Base-by-base conservation (phyloP, 306 rosid genomes). In the Quercus bicolor region DNA sequence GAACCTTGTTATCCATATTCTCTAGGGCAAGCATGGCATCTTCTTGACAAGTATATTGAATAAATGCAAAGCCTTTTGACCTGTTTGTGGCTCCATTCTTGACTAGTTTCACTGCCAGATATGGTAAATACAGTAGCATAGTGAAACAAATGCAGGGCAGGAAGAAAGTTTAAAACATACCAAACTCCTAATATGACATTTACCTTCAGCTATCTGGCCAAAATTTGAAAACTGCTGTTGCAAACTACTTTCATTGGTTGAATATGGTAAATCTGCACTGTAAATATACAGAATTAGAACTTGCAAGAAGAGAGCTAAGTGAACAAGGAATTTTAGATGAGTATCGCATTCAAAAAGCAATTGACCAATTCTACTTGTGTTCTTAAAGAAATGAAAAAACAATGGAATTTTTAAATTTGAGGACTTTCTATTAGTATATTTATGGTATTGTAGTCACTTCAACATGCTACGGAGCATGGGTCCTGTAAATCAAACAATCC, bases 161-260 rank as follows among this genome's bases (percentile, higher is more conserved):
- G 11, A 77, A 79, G 64, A 18, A 40, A 61, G 5, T 24, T 28
- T 69, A 52, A 18, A 60, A 70, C 2, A 68, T 70, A 71, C 57
- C 5, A 21, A 51, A 31, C 11, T 5, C 53, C 23, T 19, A 21
- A 23, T 48, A 34, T 21, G 48, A 75, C 53, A 73, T 72, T 73
- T 83, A 88, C 98, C 97, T 88, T 92, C 93, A 77, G 94, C 97
- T 82, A 95, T 87, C 88, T 88, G 80, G 29, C 98, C 98, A 20
- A 91, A 95, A 82, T 82, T 83, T 5, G 98, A 89, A 86, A 95
- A 95, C 40, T 87, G 89, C 74, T 84, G 86, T 52, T 81, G 91
- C 87, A 95, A 77, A 73, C 79, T 84, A 48, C 56, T 80, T 84
- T 95, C 98, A 43, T 81, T 75, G 18, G 86, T 80, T 68, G 92